Evolutionary conservation across 257 asterid species (phyloP).

Genomic region (Solanum dulcamara): DNA sequence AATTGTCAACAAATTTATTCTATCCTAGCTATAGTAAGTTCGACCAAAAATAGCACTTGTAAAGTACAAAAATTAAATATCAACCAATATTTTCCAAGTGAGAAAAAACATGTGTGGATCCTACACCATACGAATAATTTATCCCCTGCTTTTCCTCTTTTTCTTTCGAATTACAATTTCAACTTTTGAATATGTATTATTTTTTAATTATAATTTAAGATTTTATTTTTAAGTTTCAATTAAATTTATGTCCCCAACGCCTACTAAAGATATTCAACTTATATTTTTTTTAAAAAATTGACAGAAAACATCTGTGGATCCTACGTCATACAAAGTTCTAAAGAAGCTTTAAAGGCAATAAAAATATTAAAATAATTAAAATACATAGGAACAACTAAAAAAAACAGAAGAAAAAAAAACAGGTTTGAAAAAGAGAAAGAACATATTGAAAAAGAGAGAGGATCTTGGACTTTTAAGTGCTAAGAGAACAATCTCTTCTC

Average conservation of each 20-base stretch:
- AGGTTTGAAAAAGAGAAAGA: not conserved
- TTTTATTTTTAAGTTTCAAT: not conserved
- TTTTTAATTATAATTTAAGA: too few species aligned
- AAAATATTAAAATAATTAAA: not conserved
- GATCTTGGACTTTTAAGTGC: conserved; percentile 15
- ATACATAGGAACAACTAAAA: not conserved
- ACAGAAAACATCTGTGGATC: not conserved
- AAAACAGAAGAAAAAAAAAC: not conserved
- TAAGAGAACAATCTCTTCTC: conserved; percentile 13
- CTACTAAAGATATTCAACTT: not conserved
- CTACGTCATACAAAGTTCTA: not conserved
- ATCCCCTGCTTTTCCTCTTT: not conserved
- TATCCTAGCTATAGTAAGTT: not conserved
- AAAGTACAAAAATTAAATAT: not conserved
- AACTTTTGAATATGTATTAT: not conserved
- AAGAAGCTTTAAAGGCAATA: not conserved
- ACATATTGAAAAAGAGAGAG: not conserved
- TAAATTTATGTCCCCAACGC: not conserved
- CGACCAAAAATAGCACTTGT: not conserved
- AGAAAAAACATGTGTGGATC: not conserved
- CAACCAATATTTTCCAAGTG: not conserved
- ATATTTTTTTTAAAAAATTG: not conserved
- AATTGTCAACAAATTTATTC: not conserved
- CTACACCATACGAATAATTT: not conserved
- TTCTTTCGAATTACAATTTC: not conserved